Evolutionary conservation across 2,329 filamentous ascomycete species (phyloP), one percentile per base, ranked within the genome.

Genomic region (Aspergillus fumigatiaffinis): DNA sequence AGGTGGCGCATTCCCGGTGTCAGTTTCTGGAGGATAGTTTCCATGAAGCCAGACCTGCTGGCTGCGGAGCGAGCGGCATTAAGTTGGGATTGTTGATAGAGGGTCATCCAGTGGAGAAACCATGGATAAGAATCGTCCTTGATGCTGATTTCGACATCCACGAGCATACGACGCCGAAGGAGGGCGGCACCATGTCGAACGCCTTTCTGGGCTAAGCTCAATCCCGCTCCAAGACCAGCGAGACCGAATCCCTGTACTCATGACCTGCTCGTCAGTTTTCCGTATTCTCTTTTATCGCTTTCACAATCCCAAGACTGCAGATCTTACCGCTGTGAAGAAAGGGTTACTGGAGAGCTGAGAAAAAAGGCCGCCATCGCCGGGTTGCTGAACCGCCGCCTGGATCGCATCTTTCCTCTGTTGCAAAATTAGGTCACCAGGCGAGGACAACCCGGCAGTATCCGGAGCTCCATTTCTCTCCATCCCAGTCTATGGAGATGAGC

Each of bases 131-230:
- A 92, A 48, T 91, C 87, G 76, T 99, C 94, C 68, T 93, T 90
- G 71, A 91, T 90, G 73, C 90, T 93, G 74, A 99, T 96, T 76
- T 99, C 94, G 68, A 99, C 87, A 68, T 97, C 92, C 67, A 97
- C 91, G 29, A 99, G 86, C 77, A 99, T 86, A 51, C 93, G 90
- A 53, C 89, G 87, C 51, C 91, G 89, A 57, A 96, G 77, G 56
- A 95, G 81, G 47, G 84, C 83, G n/a, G 88, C 87, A 54, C 86
- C 86, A 66, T 86, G 81, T 59, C 92, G 84, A 58, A 89, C 74
- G 35, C 90, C 90, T 69, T 88, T 88, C 61, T 94, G 91, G 29
- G 87, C 90, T 65, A 96, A 85, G 12, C 91, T 88, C 32, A 92
- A 84, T 44, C 84, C 88, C 35, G 92, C 91, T 61, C 92, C 94